Conservation (phyloP, 192 early-diverging fungal genomes). For the Coemansia sp. region DNA sequence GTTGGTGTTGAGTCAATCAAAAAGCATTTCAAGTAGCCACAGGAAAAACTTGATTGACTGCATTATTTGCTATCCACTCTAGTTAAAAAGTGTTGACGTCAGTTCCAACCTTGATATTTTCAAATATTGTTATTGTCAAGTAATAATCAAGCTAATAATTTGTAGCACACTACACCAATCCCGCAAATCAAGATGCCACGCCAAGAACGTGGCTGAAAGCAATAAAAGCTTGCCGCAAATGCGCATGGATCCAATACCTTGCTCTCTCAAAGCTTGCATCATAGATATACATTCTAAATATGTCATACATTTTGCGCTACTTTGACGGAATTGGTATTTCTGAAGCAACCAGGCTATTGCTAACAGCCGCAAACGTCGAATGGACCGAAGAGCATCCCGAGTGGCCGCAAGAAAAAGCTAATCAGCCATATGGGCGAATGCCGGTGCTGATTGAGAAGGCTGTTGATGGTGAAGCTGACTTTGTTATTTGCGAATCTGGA, state of each 20-base stretch:
- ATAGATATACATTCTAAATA: not conserved
- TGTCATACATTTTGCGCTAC: slow-evolving; percentile 37
- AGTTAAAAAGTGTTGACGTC: too few relatives aligned
- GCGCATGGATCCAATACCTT: too few relatives aligned
- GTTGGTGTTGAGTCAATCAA: slow-evolving; percentile 40
- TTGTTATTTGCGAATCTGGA: slow-evolving; percentile 45
- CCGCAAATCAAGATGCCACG: too few relatives aligned
- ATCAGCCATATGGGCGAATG: slow-evolving; percentile 54
- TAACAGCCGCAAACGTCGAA: slow-evolving; percentile 37
- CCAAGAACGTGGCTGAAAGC: not conserved
- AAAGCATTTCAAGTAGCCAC: slow-evolving; percentile 37
- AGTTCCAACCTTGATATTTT: too few relatives aligned
- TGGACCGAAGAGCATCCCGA: slow-evolving; percentile 53
- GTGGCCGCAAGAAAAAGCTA: slow-evolving; percentile 55
- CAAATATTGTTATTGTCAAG: too few relatives aligned
- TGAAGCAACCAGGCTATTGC: slow-evolving; percentile 42
- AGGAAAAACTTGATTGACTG: too few relatives aligned
- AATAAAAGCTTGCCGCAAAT: not conserved
- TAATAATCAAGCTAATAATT: too few relatives aligned
- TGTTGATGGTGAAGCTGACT: slow-evolving; percentile 26
- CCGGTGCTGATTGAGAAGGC: slow-evolving; percentile 55
- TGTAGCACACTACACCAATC: too few relatives aligned
- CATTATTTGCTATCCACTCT: too few relatives aligned
- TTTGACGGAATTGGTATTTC: slow-evolving; percentile 29
- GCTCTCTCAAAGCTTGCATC: not conserved